phyloP scores from a whole-genome alignment of 1,284 basidiomycete genomes.

The Ustilago esculenta region DNA sequence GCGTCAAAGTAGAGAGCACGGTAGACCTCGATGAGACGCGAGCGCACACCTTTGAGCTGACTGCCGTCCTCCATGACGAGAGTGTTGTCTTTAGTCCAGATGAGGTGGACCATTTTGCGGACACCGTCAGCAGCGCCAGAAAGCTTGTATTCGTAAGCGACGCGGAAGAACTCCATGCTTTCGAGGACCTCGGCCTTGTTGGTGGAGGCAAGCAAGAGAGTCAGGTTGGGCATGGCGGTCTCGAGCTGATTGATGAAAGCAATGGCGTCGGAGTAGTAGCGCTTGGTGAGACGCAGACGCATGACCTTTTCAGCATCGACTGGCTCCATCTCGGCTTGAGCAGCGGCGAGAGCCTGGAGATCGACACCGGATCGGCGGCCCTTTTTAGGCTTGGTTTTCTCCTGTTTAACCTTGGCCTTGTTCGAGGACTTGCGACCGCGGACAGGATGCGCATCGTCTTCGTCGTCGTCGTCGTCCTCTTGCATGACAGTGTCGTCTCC shows the following conservation, averaged over 20 bases:
- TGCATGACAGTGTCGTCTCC: slow-evolving; percentile 32
- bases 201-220: slow-evolving; percentile 84
- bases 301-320: slow-evolving; percentile 69
- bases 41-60: slow-evolving; percentile 87
- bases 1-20: slow-evolving; percentile 82
- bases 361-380: slow-evolving; percentile 69
- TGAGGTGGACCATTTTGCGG: slow-evolving; percentile 94
- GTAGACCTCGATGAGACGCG: slow-evolving; percentile 89
- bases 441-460: slow-evolving; percentile 7
- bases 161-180: slow-evolving; percentile 92
- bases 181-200: slow-evolving; percentile 94
- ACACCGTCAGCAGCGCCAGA: slow-evolving; percentile 75
- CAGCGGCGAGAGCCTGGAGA: slow-evolving; percentile 51
- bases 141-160: slow-evolving; percentile 84
- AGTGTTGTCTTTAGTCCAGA: slow-evolving; percentile 95
- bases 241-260: slow-evolving; percentile 86
- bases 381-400: slow-evolving; percentile 43
- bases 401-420: slow-evolving; percentile 22
- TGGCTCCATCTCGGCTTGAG: slow-evolving; percentile 55
- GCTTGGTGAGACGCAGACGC: slow-evolving; percentile 80
- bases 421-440: slow-evolving; percentile 12
- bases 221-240: slow-evolving; percentile 78
- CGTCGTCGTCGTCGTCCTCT: slow-evolving; percentile 17
- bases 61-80: slow-evolving; percentile 80
- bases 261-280: slow-evolving; percentile 87